A percentile compares a stretch with the other conserved stretches of the same genome.
Conservation (phyloP, 768 basidiomycete species). For the Tulasnella sp. region DNA sequence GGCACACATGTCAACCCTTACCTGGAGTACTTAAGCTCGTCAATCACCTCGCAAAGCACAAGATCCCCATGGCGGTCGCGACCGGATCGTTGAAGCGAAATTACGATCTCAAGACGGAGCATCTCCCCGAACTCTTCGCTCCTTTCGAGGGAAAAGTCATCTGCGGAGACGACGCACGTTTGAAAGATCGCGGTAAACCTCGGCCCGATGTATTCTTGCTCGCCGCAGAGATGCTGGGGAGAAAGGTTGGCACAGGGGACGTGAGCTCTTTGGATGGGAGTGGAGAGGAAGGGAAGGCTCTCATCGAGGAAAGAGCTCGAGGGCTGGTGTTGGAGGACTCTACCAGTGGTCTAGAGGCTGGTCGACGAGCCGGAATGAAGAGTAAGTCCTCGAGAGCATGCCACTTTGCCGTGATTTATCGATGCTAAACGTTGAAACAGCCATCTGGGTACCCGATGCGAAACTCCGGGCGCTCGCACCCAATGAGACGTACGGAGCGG, state of each 20-base stretch:
- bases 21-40: slow-evolving; percentile 63
- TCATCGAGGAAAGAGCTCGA: slow-evolving; percentile 39
- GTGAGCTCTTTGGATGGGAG: slow-evolving; percentile 25
- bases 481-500: slow-evolving; percentile 37
- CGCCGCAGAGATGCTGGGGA: slow-evolving; percentile 51
- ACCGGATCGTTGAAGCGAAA: slow-evolving; percentile 61
- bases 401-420: too few species aligned
- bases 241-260: slow-evolving; percentile 39
- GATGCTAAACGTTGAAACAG: slow-evolving; percentile 27
- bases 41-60: slow-evolving; percentile 50
- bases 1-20: slow-evolving; percentile 61
- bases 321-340: slow-evolving; percentile 81
- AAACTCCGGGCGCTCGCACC: slow-evolving; percentile 40
- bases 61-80: slow-evolving; percentile 69
- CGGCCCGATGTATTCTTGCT: slow-evolving; percentile 70
- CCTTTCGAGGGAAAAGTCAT: slow-evolving; percentile 54
- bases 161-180: slow-evolving; percentile 53
- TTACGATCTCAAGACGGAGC: slow-evolving; percentile 53
- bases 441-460: slow-evolving; percentile 75
- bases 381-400: slow-evolving; percentile 37
- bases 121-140: slow-evolving; percentile 45
- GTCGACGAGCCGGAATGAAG: slow-evolving; percentile 75
- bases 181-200: slow-evolving; percentile 49
- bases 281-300: slow-evolving; percentile 24
- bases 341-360: slow-evolving; percentile 64